Conservation (phyloP, 2,329 filamentous ascomycete species). For the Microascus cirrosus region DNA sequence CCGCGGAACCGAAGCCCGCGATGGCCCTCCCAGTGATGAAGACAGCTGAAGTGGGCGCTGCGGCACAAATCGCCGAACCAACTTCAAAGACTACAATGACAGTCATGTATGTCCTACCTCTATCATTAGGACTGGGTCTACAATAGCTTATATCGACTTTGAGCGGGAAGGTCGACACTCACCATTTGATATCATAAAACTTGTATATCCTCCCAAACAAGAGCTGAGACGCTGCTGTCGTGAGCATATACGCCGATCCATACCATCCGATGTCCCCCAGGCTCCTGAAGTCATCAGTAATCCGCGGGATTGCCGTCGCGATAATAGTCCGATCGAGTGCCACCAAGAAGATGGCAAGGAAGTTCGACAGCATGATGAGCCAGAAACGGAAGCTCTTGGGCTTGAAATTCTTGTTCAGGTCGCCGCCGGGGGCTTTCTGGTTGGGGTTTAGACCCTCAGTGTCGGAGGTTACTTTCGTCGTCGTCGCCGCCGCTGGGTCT, state of each 20-base stretch:
- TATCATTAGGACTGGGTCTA: neutral
- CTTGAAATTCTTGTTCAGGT: conserved; percentile 29
- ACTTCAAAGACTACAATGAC: conserved; percentile 41
- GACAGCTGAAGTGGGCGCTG: conserved; percentile 37
- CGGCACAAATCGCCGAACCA: conserved; percentile 42
- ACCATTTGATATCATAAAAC: conserved; percentile 36
- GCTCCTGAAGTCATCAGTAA: conserved; percentile 39
- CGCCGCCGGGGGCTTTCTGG: neutral
- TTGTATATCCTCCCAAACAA: conserved; percentile 38
- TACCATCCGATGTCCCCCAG: conserved; percentile 51
- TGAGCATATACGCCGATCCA: conserved; percentile 47
- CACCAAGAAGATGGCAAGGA: conserved; percentile 44
- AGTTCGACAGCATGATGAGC: conserved; percentile 41
- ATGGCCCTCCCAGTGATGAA: conserved; percentile 48
- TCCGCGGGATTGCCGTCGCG: conserved; percentile 38
- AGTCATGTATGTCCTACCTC: conserved; percentile 26
- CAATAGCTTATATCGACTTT: no score
- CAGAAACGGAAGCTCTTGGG: conserved; percentile 44
- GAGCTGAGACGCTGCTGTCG: conserved; percentile 41
- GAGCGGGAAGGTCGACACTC: conserved; percentile 6
- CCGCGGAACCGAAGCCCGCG: conserved; percentile 43
- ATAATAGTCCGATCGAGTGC: conserved; percentile 44
- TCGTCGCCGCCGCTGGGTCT: neutral
- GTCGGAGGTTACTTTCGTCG: neutral
- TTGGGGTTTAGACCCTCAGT: neutral